A percentile compares a stretch with the other conserved stretches of the same genome.
Evolutionary conservation across 2,329 filamentous ascomycete genomes (phyloP).

Genomic region (Didymellaceae sp.): DNA sequence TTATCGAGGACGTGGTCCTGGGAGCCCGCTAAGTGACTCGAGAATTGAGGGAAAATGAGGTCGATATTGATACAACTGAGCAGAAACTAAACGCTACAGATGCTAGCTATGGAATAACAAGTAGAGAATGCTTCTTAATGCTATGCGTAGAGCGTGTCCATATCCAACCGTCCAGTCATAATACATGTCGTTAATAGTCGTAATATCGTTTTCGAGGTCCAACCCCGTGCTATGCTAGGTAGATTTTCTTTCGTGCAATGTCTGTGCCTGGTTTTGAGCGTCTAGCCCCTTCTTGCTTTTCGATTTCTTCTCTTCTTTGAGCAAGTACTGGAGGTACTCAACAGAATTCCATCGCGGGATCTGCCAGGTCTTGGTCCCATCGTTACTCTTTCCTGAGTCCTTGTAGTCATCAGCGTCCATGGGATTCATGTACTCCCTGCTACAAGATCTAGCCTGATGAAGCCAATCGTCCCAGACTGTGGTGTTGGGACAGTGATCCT

Average conservation of each 20-base stretch:
- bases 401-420: conserved; percentile 17
- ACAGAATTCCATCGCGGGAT: conserved; percentile 25
- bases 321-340: neutral
- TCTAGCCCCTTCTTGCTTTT: neutral
- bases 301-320: neutral
- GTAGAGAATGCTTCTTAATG: neutral
- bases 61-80: neutral
- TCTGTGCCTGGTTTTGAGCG: neutral
- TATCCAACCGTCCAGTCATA: conserved; percentile 18
- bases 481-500: conserved; percentile 52
- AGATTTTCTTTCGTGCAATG: conserved; percentile 2
- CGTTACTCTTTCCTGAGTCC: neutral
- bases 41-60: too few relatives aligned
- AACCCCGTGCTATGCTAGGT: neutral
- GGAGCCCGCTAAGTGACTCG: neutral
- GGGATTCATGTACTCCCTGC: conserved; percentile 19
- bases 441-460: conserved; percentile 37
- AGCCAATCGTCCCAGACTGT: conserved; percentile 53
- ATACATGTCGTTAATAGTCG: conserved; percentile 6
- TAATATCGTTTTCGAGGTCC: neutral
- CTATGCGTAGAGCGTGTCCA: neutral
- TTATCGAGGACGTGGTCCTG: neutral
- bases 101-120: conserved; percentile 3
- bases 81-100: neutral
- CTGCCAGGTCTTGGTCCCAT: conserved; percentile 37